Base-by-base conservation (phyloP, 768 basidiomycete genomes). In the Agaricus blazei region DNA sequence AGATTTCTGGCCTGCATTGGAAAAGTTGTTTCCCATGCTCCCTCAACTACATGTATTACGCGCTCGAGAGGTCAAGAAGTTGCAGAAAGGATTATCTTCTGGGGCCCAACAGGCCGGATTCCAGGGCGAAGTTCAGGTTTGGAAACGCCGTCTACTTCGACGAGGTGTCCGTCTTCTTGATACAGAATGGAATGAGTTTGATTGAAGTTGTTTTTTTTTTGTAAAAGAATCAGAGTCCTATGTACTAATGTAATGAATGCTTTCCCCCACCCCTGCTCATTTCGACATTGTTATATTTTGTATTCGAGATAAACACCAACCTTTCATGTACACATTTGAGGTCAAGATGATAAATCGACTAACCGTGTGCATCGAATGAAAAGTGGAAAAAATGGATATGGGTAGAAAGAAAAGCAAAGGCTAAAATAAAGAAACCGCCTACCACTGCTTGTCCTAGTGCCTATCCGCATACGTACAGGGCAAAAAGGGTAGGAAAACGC, bases 71-170 rank as follows among this genome's bases (percentile, higher is more conserved):
- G 77, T 89, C 15, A 81, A 81, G 31, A 92, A 90, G 88, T 68
- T 92, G 36, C 71, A 84, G 52, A 77, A 76, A 50, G 90, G 88
- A 0, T 77, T 91, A 67, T 82, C 78, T 7, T 70, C 69, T 0
- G 74, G 77, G 56, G 90, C 90, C 26, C 83, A 81, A 59, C 82
- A 79, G 59, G 80, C 90, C 6, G 90, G 90, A 7, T 79, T 90
- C 12, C 90, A 91, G 68, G 90, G 89, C 42, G 87, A 90, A 65
- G 85, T 93, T 82, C 72, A 75, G 59, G 79, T 83, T 54, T 93
- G 90, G 90, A 76, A 76, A 57, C 75, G 79, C 46, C 77, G 85
- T 51, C 72, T 93, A 31, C 71, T 70, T 9, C 73, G 82, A 53
- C 73, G 79, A 62, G 74, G 80, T 1, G 77, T 93, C 46, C 74